Conservation (phyloP, 2,329 filamentous ascomycete species). For the Fusarium palustre region DNA sequence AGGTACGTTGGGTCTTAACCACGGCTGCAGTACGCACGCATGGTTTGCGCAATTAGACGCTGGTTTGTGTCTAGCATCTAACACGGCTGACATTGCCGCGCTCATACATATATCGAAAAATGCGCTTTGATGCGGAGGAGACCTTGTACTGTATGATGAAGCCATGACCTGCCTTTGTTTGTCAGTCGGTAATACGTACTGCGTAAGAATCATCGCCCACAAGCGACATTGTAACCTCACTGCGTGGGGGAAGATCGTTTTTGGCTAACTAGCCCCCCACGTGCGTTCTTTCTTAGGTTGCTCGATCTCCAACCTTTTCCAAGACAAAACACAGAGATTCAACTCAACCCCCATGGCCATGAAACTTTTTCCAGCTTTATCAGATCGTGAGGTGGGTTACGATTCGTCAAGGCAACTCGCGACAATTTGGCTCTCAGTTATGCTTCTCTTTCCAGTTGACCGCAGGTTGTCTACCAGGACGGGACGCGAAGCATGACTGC, state of each 20-base stretch:
- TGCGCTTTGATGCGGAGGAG: neutral
- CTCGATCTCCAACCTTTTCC: slow-evolving; percentile 24
- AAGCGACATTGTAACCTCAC: slow-evolving; percentile 3
- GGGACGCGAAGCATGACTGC: neutral
- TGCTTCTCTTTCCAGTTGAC: neutral
- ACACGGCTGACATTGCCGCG: slow-evolving; percentile 3
- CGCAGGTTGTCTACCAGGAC: neutral
- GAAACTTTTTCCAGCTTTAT: neutral
- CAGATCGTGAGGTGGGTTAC: slow-evolving; percentile 4
- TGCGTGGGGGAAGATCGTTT: slow-evolving; percentile 24
- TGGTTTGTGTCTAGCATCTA: neutral
- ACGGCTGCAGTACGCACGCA: slow-evolving; percentile 24
- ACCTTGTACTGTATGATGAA: neutral
- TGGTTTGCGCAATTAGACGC: slow-evolving; percentile 22
- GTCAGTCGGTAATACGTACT: neutral
- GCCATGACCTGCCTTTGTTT: neutral
- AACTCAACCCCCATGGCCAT: slow-evolving; percentile 3
- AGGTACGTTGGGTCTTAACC: neutral
- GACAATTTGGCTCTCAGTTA: neutral
- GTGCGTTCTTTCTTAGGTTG: slow-evolving; percentile 11
- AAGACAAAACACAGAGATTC: slow-evolving; percentile 19
- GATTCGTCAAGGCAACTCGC: neutral
- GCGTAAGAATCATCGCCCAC: neutral
- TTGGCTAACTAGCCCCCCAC: slow-evolving; percentile 26
- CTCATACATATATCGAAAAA: neutral